A percentile compares a stretch with the other conserved stretches of the same genome.
These are phyloP conservation scores for Candida nonsorbophila DNA, from an alignment of 805 yeast species.

Conservation along the genomic window DNA sequence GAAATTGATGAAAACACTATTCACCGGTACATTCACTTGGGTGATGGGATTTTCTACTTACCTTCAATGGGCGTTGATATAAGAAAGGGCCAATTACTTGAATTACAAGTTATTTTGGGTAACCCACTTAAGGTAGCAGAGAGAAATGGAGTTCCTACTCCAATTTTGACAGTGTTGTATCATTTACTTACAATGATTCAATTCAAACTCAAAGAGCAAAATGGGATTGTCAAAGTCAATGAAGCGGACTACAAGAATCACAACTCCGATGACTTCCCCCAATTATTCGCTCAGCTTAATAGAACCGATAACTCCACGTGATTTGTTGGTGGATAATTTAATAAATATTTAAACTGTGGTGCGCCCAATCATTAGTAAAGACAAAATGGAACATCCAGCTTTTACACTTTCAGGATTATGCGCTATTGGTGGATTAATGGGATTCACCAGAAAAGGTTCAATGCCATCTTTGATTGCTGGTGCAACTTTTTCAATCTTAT, in stretches of 20 bases:
- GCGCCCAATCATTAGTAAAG: conserved; percentile 1
- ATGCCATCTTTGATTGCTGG: conserved; percentile 82
- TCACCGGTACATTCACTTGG: conserved; percentile 45
- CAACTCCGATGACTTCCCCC: conserved; percentile 15
- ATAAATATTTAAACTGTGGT: no score
- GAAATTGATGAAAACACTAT: conserved; percentile 46
- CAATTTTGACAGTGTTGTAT: conserved; percentile 55
- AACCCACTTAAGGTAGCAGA: conserved; percentile 35
- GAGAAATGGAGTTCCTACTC: conserved; percentile 42
- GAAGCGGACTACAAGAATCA: conserved; percentile 14
- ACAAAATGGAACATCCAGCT: conserved; percentile 68
- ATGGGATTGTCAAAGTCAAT: conserved; percentile 32
- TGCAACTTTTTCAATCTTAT: conserved; percentile 49
- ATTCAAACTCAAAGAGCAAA: conserved; percentile 52
- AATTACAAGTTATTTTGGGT: conserved; percentile 36
- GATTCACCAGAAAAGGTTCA: conserved; percentile 63
- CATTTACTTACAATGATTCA: conserved; percentile 57
- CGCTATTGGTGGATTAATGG: conserved; percentile 66
- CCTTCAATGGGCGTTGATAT: conserved; percentile 39
- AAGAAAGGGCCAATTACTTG: conserved; percentile 32
- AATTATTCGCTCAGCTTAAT: conserved; percentile 3
- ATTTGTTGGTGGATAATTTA: no score
- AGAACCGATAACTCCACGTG: no score
- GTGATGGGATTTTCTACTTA: conserved; percentile 35
- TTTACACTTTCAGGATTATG: conserved; percentile 65